These are phyloP conservation scores for Cymodocea nodosa DNA, from an alignment of 116 monocot genomes.

Conservation along the genomic window DNA sequence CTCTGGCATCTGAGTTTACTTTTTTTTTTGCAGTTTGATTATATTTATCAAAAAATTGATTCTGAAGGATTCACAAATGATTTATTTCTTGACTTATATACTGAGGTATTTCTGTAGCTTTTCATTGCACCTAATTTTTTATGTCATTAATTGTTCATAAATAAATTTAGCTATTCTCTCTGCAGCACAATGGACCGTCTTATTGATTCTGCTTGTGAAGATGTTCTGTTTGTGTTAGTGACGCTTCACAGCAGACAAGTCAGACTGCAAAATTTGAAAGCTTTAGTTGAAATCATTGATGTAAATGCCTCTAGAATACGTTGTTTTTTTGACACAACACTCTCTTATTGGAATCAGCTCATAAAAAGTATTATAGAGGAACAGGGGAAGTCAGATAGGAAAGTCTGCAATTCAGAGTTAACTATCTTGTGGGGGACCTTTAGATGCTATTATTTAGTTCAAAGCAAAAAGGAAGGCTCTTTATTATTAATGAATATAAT, in stretches of 20 bases:
- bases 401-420: conserved; percentile 27
- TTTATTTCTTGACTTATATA: conserved; percentile 35
- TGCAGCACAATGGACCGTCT: conserved; percentile 59
- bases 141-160: background rate
- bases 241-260: conserved; percentile 31
- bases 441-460: conserved; percentile 41
- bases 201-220: conserved; percentile 42
- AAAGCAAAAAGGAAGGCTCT: conserved; percentile 11
- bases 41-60: conserved; percentile 49
- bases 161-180: background rate
- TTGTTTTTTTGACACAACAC: conserved; percentile 35
- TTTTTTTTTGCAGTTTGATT: conserved; percentile 36
- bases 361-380: conserved; percentile 15
- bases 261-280: conserved; percentile 12
- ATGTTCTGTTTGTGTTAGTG: conserved; percentile 37
- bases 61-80: conserved; percentile 34
- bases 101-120: conserved; percentile 35
- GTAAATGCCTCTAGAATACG: conserved; percentile 21
- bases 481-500: conserved; percentile 25
- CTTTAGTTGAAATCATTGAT: conserved; percentile 12
- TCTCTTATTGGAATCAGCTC: conserved; percentile 32
- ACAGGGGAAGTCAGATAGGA: background rate
- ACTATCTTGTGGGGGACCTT: conserved; percentile 66
- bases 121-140: background rate
- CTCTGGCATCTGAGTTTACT: background rate